Evolutionary conservation across 495 filamentous ascomycete genomes (phyloP), one percentile per base, ranked within the genome.

Genomic region (Hamigera avellanea): DNA sequence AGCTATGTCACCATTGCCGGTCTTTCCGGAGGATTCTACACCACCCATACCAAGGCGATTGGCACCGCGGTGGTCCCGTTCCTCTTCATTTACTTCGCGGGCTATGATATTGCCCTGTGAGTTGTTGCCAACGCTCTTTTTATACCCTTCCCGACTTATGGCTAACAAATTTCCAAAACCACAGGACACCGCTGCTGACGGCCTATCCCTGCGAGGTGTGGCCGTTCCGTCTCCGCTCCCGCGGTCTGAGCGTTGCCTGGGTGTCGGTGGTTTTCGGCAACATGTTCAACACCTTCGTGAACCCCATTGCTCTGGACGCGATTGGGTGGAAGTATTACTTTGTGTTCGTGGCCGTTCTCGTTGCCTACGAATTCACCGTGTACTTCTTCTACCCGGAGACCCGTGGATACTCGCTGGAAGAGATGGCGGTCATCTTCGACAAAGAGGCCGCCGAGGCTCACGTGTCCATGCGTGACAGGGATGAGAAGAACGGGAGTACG

Each of bases 301-400:
- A 78, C 57, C 74, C 74, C 0, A 59, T 78, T 12, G 75, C 71
- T 7, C 64, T 81, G 37, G 50, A 70, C 10, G 55, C 59, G 4
- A 72, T 77, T 35, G 45, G 43, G 17, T 78, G 73, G 73, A 71
- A 68, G 44, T 66, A 77, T 34, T 76, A 74, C 45, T 55, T 75
- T 48, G 73, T 76, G 48, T 78, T 73, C 49, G 65, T 76, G 48
- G 61, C 59, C 36, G 43, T 73, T 41, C 67, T 79, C 50, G 37
- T 76, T 32, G 29, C 45, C 34, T 73, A 73, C 32, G 61, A 65
- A 14, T 21, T 53, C 13, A 73, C 76, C 39, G 69, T 72, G 14
- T 80, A 67, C 61, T 68, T 75, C 57, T 73, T 66, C 60, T 80
- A 77, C 45, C 66, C 78, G 38, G 76, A 81, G 63, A 81, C 76